Evolutionary conservation across 805 yeast genomes (phyloP).

Genomic region (Yamadazyma endophytica): DNA sequence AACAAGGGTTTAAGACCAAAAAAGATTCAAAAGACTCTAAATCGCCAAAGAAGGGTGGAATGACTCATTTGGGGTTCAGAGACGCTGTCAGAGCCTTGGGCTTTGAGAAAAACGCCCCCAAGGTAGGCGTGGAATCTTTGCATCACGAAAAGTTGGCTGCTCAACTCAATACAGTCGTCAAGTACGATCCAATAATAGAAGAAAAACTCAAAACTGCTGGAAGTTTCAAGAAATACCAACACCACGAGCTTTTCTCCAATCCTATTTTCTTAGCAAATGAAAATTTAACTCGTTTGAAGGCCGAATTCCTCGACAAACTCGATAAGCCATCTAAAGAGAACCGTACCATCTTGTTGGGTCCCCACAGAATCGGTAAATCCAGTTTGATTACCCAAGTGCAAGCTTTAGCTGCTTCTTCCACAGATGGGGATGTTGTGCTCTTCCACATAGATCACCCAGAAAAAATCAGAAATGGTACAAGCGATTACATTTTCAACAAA

Average conservation of each 20-base stretch:
- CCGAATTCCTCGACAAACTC: slow-evolving; percentile 35
- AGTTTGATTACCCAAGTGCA: slow-evolving; percentile 67
- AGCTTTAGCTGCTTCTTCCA: slow-evolving; percentile 42
- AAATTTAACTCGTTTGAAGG: slow-evolving; percentile 38
- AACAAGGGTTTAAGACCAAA: slow-evolving; percentile 17
- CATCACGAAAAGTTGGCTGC: slow-evolving; percentile 4
- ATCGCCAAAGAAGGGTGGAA: slow-evolving; percentile 31
- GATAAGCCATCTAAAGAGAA: slow-evolving; percentile 30
- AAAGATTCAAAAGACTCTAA: slow-evolving; percentile 8
- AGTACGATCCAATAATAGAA: slow-evolving; percentile 39
- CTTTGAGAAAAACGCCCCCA: slow-evolving; percentile 28
- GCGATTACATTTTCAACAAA: slow-evolving; percentile 58
- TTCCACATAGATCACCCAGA: slow-evolving; percentile 64
- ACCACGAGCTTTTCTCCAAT: slow-evolving; percentile 56
- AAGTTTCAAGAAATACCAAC: slow-evolving; percentile 64
- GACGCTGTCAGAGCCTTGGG: slow-evolving; percentile 33
- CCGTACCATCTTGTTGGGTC: slow-evolving; percentile 60
- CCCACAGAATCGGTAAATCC: slow-evolving; percentile 76
- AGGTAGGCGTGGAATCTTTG: slow-evolving; percentile 14
- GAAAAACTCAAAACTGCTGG: slow-evolving; percentile 50
- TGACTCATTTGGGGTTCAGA: slow-evolving; percentile 35
- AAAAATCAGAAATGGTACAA: slow-evolving; percentile 64
- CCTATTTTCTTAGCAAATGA: slow-evolving; percentile 60
- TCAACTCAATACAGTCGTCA: slow-evolving; percentile 12
- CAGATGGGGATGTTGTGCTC: slow-evolving; percentile 38